Base-by-base conservation (phyloP, 78 protist genomes). In the Dictyostelium intermedium region DNA sequence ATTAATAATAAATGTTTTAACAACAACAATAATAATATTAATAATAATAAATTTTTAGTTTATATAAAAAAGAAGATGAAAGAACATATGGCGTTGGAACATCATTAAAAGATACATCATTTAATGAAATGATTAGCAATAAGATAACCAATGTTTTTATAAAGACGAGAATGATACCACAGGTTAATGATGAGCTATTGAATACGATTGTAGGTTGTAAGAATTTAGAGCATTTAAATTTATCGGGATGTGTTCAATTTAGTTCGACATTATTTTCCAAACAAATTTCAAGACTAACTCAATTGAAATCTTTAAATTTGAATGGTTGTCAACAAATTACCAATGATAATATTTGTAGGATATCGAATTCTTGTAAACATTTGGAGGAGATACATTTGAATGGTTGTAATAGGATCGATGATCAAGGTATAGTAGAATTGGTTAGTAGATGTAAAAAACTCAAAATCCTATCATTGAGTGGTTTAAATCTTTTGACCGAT, bases 331-430 rank as follows among this genome's bases (percentile, higher is more conserved):
- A 84, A 69, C 94, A 89, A 32, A 18, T 89, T 27, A 80, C 37
- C 11, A 84, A 81, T 16, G 94, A 78, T 18, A 34, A 72, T 14
- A 30, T 89, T 30, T 69, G 47, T 13, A 30, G 3, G 7, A 14
- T 89, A 1, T 78, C 87, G 10, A 70, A 43, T 20, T 35, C 35
- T 2, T 89, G 85, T n/a, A 18, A 69, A 20, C 72, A 63, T 56
- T 84, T 89, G 16, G 87, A 89, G 34, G 94, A 89, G 35, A 14
- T 89, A 3, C 94, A 89, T 45, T 25, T 89, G 27, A 89, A 89
- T 69, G 50, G 50, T 39, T 89, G 94, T 63, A 37, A 32, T 23
- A 34, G 41, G 47, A 9, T 89, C 27, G 73, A 84, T 9, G 94
- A 89, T 70, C 20, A 80, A 5, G 82, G 86, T 11, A 63, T 89